Conservation (phyloP, 2,329 filamentous ascomycete species). For the Colletotrichum sp. region DNA sequence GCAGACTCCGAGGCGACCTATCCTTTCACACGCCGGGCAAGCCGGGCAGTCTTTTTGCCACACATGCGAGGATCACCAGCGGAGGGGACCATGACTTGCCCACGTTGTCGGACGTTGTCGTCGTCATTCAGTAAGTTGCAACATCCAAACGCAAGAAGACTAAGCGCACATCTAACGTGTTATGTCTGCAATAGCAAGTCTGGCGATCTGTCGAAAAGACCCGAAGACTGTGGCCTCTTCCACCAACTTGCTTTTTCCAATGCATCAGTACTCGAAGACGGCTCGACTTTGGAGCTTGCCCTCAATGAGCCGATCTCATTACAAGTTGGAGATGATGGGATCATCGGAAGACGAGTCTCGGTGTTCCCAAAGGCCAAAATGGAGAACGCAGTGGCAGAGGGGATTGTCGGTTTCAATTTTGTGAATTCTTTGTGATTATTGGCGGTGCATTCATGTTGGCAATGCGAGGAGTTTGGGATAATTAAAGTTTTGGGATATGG, state of each 20-base stretch:
- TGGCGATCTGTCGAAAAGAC: constrained; percentile 46
- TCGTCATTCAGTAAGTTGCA: constrained; percentile 50
- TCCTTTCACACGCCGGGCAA: constrained; percentile 48
- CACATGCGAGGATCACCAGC: constrained; percentile 47
- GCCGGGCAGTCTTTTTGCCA: constrained; percentile 41
- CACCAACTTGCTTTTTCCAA: constrained; percentile 38
- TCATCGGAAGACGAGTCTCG: constrained; percentile 54
- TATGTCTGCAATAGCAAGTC: constrained; percentile 33
- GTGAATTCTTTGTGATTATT: background rate
- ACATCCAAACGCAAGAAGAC: background rate
- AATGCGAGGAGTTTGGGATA: background rate
- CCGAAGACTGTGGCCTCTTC: constrained; percentile 47
- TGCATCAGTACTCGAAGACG: constrained; percentile 1
- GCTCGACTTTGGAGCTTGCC: constrained; percentile 33
- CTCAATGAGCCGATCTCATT: constrained; percentile 45
- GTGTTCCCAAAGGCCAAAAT: constrained; percentile 31
- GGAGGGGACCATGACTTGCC: constrained; percentile 3
- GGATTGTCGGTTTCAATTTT: constrained; percentile 55
- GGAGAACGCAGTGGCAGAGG: constrained; percentile 47
- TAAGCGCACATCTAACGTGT: background rate
- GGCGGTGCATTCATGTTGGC: background rate
- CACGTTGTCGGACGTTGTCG: constrained; percentile 29
- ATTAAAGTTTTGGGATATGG: background rate
- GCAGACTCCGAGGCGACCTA: constrained; percentile 39
- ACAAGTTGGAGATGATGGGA: constrained; percentile 49